A percentile compares a stretch with the other conserved stretches of the same genome.
Evolutionary conservation across 179 eudicot genomes (phyloP).

Genomic region (Corrigiola litoralis): DNA sequence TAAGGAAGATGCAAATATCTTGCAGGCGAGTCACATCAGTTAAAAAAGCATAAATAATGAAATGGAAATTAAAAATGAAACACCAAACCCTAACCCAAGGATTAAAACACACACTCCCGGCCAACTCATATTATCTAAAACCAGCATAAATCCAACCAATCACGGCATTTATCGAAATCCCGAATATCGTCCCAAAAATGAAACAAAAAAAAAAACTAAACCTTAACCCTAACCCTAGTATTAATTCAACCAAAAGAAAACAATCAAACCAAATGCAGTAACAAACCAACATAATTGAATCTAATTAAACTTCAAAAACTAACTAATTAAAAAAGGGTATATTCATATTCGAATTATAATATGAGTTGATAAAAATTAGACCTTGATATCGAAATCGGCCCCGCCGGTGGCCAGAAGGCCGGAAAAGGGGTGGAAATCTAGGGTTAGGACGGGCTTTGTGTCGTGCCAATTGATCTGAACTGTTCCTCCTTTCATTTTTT

Average conservation of each 20-base stretch:
- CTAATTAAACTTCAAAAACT: no score
- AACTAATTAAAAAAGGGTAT: neutral
- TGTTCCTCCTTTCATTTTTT: conserved; percentile 74
- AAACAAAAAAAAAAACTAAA: no score
- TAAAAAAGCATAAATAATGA: neutral
- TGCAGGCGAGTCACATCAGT: neutral
- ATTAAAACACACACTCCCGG: no score
- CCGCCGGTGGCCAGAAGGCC: conserved; percentile 88
- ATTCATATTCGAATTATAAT: no score
- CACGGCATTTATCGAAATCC: no score
- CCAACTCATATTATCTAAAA: no score
- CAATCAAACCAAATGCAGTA: neutral
- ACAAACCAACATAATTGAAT: neutral
- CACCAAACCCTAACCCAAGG: no score
- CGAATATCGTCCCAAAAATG: no score
- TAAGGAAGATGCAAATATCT: neutral
- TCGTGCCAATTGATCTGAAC: conserved; percentile 99
- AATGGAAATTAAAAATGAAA: no score
- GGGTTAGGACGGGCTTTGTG: conserved; percentile 83
- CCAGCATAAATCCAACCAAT: no score
- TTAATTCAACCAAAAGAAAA: neutral
- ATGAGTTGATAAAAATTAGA: conserved; percentile 12
- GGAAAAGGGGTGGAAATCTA: conserved; percentile 81
- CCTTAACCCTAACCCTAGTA: no score
- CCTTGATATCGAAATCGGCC: conserved; percentile 96